These are phyloP conservation scores for Venturia oleaginea DNA, from an alignment of 2,329 filamentous ascomycete genomes.

Conservation along the genomic window DNA sequence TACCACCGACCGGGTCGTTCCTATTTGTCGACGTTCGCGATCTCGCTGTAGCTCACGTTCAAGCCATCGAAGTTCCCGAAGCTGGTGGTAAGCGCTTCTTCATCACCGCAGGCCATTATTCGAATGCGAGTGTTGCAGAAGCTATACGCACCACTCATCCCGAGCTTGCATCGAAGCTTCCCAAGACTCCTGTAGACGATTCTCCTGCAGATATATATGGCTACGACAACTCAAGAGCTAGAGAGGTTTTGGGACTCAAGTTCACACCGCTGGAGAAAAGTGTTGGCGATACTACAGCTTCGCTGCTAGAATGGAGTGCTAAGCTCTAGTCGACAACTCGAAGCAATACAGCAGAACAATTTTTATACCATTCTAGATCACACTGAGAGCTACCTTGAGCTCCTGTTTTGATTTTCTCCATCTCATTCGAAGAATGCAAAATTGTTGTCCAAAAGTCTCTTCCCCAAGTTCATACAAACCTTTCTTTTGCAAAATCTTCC, in stretches of 20 bases:
- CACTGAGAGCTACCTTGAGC: too few species aligned
- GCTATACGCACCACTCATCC: neutral
- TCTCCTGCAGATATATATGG: neutral
- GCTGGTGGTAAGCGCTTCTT: slow-evolving; percentile 34
- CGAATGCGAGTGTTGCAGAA: neutral
- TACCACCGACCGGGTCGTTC: slow-evolving; percentile 33
- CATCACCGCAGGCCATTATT: neutral
- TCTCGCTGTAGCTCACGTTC: slow-evolving; percentile 36
- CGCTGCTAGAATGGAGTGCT: neutral
- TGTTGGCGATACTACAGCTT: neutral
- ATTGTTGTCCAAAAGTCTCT: too few species aligned
- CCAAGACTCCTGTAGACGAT: neutral
- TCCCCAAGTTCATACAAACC: too few species aligned
- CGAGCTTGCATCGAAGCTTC: neutral
- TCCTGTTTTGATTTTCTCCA: too few species aligned
- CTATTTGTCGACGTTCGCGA: slow-evolving; percentile 42
- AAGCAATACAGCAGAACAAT: neutral
- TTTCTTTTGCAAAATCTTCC: too few species aligned
- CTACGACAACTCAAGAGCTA: neutral
- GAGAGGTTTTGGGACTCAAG: neutral
- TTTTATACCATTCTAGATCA: neutral
- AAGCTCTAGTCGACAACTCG: neutral
- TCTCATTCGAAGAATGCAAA: too few species aligned
- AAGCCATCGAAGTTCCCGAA: slow-evolving; percentile 30
- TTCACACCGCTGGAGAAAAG: neutral